These are phyloP conservation scores for Onygenales sp. DNA, from an alignment of 2,329 filamentous ascomycete species.

Conservation along the genomic window DNA sequence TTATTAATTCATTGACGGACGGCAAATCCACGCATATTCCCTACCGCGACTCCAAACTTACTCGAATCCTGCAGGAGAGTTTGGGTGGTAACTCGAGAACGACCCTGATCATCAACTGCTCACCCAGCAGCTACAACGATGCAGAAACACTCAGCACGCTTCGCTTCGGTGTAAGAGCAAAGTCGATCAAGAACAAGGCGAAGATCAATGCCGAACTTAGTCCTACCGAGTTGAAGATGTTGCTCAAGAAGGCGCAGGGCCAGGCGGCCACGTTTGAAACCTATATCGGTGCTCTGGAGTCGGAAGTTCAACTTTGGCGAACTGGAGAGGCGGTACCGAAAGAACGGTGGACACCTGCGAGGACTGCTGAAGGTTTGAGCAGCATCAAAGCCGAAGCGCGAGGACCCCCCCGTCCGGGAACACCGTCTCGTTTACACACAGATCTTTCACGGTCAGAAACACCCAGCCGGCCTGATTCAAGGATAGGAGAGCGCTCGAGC, in stretches of 20 bases:
- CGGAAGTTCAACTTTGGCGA: constrained; percentile 80
- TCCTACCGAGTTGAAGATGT: constrained; percentile 83
- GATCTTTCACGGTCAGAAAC: constrained; percentile 48
- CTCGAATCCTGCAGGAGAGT: constrained; percentile 91
- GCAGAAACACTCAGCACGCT: constrained; percentile 86
- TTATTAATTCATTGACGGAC: constrained; percentile 95
- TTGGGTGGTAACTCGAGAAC: constrained; percentile 95
- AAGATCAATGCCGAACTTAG: constrained; percentile 99
- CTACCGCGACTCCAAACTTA: constrained; percentile 96
- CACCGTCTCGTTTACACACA: constrained; percentile 29
- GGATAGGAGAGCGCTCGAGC: constrained; percentile 68
- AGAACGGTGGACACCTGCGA: constrained; percentile 71
- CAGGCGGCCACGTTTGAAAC: constrained; percentile 82
- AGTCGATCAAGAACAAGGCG: constrained; percentile 99
- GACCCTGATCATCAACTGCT: constrained; percentile 98
- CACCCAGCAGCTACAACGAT: constrained; percentile 98
- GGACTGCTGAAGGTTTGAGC: constrained; percentile 46
- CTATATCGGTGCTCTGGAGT: constrained; percentile 75
- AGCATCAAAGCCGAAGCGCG: constrained; percentile 39
- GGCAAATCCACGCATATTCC: constrained; percentile 94
- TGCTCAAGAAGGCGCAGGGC: constrained; percentile 84
- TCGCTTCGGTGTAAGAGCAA: constrained; percentile 89
- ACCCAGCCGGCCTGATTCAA: constrained; percentile 51
- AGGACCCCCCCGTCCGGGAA: constrained; percentile 32
- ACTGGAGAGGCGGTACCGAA: constrained; percentile 78